Evolutionary conservation across 805 yeast species (phyloP), one percentile per base, ranked within the genome.

Genomic region (Saturnispora sanitii): DNA sequence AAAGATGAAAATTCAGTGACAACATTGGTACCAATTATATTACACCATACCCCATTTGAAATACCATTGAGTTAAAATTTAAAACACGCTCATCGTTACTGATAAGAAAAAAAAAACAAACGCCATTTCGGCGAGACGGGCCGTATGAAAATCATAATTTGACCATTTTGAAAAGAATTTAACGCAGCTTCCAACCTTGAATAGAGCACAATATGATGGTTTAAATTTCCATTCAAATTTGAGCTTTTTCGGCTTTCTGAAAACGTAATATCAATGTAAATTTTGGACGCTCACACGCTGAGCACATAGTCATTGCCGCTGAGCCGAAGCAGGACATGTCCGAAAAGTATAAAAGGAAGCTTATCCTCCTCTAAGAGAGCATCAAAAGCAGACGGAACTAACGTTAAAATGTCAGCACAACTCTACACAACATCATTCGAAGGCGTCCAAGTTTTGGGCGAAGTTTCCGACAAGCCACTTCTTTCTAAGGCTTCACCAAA

Each of bases 381-480:
- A 9, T 11, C 31, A 28, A n/a, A 11, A n/a, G 16, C 6, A n/a
- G 7, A 17, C 5, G 6, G 20, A 16, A 8, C 9, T 16, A 16
- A 12, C 26, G 15, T 13, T 5, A 36, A 29, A 27, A n/a, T 27
- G 35, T 38, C 49, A 33, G 57, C 55, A 18, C 35, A 55, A 52
- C 34, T 58, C 26, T 56, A 48, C 45, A 44, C 46, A 27, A 48
- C 60, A 6, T 47, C 60, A 36, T 56, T 74, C 25, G 66, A 71
- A 35, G 79, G 78, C 32, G 77, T 75, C 44, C 62, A 73, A 50
- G 61, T 75, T 45, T 57, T 69, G 44, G 82, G 78, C 22, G 71
- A 73, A 34, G 59, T 75, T 28, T 54, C 56, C 15, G 50, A 49
- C 41, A 51, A 51, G 33, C 61, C 67, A 13, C 45, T 52, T 28